Base-by-base conservation (phyloP, 768 basidiomycete species). In the Coprinellus aureogranulatus region DNA sequence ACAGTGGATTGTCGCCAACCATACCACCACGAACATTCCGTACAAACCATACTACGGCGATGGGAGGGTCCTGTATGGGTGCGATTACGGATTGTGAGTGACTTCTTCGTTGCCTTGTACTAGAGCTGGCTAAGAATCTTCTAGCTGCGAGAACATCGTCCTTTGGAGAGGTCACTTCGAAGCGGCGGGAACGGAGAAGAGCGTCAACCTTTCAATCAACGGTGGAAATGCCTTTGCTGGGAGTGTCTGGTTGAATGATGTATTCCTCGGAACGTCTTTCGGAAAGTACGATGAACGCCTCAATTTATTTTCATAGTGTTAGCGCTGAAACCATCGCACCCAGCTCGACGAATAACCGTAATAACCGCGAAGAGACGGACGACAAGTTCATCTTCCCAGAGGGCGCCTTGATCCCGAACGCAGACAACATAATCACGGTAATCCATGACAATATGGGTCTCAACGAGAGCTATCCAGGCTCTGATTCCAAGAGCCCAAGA, bases 121-220 rank as follows among this genome's bases (percentile, higher is more conserved):
- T 31, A 18, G 20, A 42, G 30, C 40, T 64, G 39, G 66, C 49
- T 48, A 22, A 23, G 46, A 16, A 6, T 53, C 42, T 4, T 50
- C 22, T 61, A 92, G 91, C 73, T 92, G 91, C 61, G 91, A 93
- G 70, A 91, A 91, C 64, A 76, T 81, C 6, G 87, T 92, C 30
- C 73, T 94, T 16, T 93, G 89, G 89, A 80, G 89, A 31, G 92
- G 92, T 1, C 88, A 92, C 69, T 94, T 94, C 70, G 77, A 68
- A 14, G 82, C 81, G 0, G 84, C 81, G 0, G 84, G 85, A 12
- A 64, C 66, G 1, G 86, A 86, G 65, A 83, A 78, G 65, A 86
- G 78, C 31, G 82, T 87, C 27, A 89, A 89, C 59, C 71, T 93
- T 12, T 87, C 86, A 1, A 87, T 94, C 65, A 91, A 92, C 60